These are phyloP conservation scores for Chaetothyriales sp. DNA, from an alignment of 2,329 filamentous ascomycete species.

Conservation along the genomic window DNA sequence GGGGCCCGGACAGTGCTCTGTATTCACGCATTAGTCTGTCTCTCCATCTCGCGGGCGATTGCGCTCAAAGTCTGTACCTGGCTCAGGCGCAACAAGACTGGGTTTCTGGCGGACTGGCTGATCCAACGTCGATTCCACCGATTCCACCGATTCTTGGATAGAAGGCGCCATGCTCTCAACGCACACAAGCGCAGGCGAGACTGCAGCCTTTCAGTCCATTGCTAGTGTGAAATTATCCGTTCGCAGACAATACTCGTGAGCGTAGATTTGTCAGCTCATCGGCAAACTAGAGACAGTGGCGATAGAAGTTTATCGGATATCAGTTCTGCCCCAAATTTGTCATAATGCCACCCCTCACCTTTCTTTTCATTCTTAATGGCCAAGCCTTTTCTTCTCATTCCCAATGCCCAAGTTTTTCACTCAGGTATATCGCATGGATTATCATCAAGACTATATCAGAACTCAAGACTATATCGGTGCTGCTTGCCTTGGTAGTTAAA, in stretches of 20 bases:
- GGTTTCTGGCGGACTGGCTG: slow-evolving; percentile 30
- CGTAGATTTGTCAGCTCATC: background rate
- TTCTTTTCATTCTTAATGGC: too few species aligned
- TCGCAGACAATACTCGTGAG: background rate
- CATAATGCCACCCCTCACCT: too few species aligned
- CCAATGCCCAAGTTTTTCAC: too few species aligned
- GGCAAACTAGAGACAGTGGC: background rate
- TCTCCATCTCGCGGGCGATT: background rate
- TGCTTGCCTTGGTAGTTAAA: too few species aligned
- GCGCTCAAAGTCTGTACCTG: slow-evolving; percentile 34
- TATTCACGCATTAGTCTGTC: background rate
- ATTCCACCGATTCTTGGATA: background rate
- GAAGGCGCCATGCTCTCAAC: background rate
- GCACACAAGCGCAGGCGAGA: background rate
- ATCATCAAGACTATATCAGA: too few species aligned
- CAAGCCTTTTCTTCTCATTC: too few species aligned
- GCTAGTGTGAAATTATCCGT: background rate
- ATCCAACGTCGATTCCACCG: background rate
- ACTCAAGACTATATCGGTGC: too few species aligned
- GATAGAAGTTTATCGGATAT: background rate
- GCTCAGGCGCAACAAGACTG: slow-evolving; percentile 81
- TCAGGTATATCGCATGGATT: too few species aligned
- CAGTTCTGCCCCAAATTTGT: background rate
- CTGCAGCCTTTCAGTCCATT: background rate
- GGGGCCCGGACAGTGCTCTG: slow-evolving; percentile 81